Conservation (phyloP, 768 basidiomycete genomes). For the Termitomyces sp. region DNA sequence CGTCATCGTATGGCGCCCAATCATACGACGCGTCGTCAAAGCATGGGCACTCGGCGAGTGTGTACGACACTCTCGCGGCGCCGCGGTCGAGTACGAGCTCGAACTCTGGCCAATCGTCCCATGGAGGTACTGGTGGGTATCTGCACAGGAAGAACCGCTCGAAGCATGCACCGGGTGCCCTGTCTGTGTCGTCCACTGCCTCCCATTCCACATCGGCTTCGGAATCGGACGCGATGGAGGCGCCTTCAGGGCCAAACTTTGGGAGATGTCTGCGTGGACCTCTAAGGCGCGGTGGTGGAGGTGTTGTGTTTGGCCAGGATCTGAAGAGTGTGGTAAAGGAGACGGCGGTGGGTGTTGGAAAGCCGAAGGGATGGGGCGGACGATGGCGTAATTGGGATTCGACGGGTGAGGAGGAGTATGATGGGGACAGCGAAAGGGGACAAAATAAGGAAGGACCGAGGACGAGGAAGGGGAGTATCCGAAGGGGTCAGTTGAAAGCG, state of each 20-base stretch:
- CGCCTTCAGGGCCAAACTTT: conserved; percentile 45
- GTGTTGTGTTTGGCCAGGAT: conserved; percentile 65
- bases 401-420: conserved; percentile 21
- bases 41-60: conserved; percentile 10
- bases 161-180: conserved; percentile 57
- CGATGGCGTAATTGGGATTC: conserved; percentile 25
- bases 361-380: conserved; percentile 19
- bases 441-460: conserved; percentile 11
- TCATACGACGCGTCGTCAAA: conserved; percentile 18
- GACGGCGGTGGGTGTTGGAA: conserved; percentile 45
- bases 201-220: conserved; percentile 21
- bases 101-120: conserved; percentile 17
- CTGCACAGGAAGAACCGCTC: conserved; percentile 32
- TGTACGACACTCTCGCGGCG: conserved; percentile 8
- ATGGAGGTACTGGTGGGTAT: conserved; percentile 2
- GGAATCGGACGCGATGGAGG: conserved; percentile 33
- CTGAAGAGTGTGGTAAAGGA: conserved; percentile 54
- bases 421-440: conserved; percentile 18
- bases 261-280: conserved; percentile 61
- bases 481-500: conserved; percentile 28
- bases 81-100: conserved; percentile 17
- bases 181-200: conserved; percentile 56
- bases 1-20: conserved; percentile 32
- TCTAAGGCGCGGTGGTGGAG: conserved; percentile 31
- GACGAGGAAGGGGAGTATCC: conserved; percentile 20